Percentiles rank a stretch among this genome's conserved stretches.
Evolutionary conservation across 2,329 filamentous ascomycete species (phyloP).

Genomic region (Aspergillus novofumigatus): DNA sequence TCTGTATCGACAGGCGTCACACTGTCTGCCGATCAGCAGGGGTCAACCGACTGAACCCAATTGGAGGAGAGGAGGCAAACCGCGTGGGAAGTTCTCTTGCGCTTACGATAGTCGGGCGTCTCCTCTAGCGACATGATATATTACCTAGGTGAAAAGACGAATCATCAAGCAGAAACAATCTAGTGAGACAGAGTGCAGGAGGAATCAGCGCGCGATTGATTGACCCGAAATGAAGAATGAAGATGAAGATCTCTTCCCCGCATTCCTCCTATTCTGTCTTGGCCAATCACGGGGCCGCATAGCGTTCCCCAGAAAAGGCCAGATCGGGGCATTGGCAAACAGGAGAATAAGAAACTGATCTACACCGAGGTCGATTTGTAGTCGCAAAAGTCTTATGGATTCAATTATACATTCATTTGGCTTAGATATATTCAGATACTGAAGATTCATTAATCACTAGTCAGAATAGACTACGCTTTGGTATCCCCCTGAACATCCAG

Average conservation of each 20-base stretch:
- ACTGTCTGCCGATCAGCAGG: slow-evolving; percentile 27
- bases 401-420: background rate
- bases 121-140: slow-evolving; percentile 5
- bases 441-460: background rate
- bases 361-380: too few relatives aligned
- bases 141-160: background rate
- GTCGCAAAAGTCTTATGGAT: background rate
- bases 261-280: background rate
- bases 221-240: background rate
- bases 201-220: background rate
- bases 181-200: background rate
- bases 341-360: too few relatives aligned
- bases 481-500: background rate
- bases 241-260: background rate
- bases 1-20: slow-evolving; percentile 45
- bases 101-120: slow-evolving; percentile 13
- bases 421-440: too few relatives aligned
- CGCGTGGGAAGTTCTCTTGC: slow-evolving; percentile 27
- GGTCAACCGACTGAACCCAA: slow-evolving; percentile 1
- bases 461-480: background rate
- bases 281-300: background rate
- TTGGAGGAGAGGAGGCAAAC: slow-evolving; percentile 12
- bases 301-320: too few relatives aligned
- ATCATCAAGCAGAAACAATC: background rate
- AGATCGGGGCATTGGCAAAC: too few relatives aligned